Evolutionary conservation across 176 grass and related monocot genomes (phyloP).

Genomic region (Calamus simplicifolius): DNA sequence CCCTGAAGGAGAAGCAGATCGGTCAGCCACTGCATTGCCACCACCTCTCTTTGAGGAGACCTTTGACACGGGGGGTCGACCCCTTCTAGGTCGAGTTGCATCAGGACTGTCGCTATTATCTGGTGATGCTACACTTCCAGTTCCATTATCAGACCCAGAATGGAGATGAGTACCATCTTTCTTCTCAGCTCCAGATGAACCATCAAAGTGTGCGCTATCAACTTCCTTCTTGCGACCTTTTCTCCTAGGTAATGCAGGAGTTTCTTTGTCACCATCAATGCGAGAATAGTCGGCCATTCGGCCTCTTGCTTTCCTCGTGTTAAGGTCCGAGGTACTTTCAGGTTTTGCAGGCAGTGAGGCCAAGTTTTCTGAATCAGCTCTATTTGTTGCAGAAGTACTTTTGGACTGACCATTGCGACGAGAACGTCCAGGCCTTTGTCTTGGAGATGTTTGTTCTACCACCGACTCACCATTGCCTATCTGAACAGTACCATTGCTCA

Average conservation of each 20-base stretch:
- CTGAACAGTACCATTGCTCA: conserved; percentile 32
- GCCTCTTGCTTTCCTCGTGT: neutral
- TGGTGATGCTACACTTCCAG: conserved; percentile 10
- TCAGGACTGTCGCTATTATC: conserved; percentile 22
- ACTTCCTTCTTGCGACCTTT: neutral
- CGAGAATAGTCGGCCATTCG: neutral
- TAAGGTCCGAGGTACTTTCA: conserved; percentile 1
- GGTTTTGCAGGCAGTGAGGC: conserved; percentile 13
- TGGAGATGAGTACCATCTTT: conserved; percentile 13
- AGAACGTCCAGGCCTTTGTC: conserved; percentile 44
- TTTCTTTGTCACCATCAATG: no score
- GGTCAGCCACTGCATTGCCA: neutral
- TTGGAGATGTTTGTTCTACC: conserved; percentile 45
- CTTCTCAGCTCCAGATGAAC: conserved; percentile 1
- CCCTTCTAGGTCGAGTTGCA: conserved; percentile 29
- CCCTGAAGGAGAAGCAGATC: neutral
- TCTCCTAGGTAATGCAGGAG: neutral
- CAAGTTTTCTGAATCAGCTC: conserved; percentile 5
- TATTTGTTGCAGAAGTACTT: neutral
- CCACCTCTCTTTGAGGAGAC: conserved; percentile 30
- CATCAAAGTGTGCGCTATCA: neutral
- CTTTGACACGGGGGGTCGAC: conserved; percentile 24
- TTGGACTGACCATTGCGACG: conserved; percentile 27
- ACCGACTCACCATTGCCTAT: conserved; percentile 37
- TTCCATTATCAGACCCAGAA: conserved; percentile 26